Conservation (phyloP, 2,329 filamentous ascomycete genomes). For the Cladosporium cucumerinum region DNA sequence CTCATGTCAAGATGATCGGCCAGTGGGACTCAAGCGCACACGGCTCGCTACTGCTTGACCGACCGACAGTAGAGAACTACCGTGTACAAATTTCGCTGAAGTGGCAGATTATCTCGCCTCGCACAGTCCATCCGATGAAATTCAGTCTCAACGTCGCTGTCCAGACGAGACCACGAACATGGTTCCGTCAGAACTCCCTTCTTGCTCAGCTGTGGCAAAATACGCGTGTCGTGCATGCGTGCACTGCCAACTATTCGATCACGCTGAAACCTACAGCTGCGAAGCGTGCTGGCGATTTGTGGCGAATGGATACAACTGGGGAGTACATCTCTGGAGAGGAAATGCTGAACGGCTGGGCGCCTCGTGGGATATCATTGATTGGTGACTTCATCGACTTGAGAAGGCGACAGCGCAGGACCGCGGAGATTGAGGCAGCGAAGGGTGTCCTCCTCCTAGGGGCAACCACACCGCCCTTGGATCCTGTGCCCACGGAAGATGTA, state of each 20-base stretch:
- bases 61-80: slow-evolving; percentile 88
- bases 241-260: slow-evolving; percentile 80
- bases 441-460: slow-evolving; percentile 50
- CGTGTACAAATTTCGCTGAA: slow-evolving; percentile 81
- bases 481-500: slow-evolving; percentile 19
- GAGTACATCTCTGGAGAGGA: slow-evolving; percentile 98
- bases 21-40: slow-evolving; percentile 98
- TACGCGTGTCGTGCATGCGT: slow-evolving; percentile 80
- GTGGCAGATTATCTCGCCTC: slow-evolving; percentile 82
- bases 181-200: slow-evolving; percentile 81
- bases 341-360: slow-evolving; percentile 76
- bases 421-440: slow-evolving; percentile 75
- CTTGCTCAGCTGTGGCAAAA: slow-evolving; percentile 84
- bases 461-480: slow-evolving; percentile 46
- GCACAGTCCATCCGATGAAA: slow-evolving; percentile 81
- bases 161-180: slow-evolving; percentile 79
- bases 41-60: slow-evolving; percentile 86
- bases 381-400: slow-evolving; percentile 76
- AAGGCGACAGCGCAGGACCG: slow-evolving; percentile 68
- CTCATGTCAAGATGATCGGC: slow-evolving; percentile 77
- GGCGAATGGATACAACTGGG: slow-evolving; percentile 92
- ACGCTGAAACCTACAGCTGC: slow-evolving; percentile 83
- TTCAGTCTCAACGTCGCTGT: slow-evolving; percentile 78
- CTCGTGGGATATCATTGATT: slow-evolving; percentile 86
- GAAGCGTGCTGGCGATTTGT: slow-evolving; percentile 87